Evolutionary conservation across 495 filamentous ascomycete species (phyloP), one percentile per base, ranked within the genome.

Genomic region (Aspergillus nanangensis): DNA sequence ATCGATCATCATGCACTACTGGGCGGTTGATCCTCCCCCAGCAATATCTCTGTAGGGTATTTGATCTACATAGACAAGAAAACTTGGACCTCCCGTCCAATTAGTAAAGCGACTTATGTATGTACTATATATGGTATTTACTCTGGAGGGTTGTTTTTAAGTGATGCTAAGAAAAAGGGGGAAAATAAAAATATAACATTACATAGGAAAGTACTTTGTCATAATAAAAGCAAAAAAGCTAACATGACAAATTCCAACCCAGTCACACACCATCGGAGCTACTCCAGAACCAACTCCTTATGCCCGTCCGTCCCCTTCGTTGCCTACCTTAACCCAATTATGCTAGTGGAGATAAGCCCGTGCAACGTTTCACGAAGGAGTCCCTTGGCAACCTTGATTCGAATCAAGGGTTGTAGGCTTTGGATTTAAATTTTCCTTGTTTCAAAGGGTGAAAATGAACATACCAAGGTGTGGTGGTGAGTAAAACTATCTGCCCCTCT

Each of bases 271-370:
- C n/a, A n/a, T n/a, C n/a, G n/a, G n/a, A n/a, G n/a, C n/a, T n/a
- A n/a, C n/a, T n/a, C n/a, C n/a, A n/a, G n/a, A n/a, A n/a, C n/a
- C n/a, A n/a, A n/a, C n/a, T n/a, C n/a, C n/a, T n/a, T n/a, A 36
- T n/a, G 34, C 17, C 17, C 14, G 44, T 17, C 35, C 45, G 5
- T 7, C 25, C 10, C 15, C 25, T 36, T 25, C 33, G 13, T 33
- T 9, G 31, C 42, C 37, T 45, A 60, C 45, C 45, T 51, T 48
- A 52, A 50, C 58, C 47, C 56, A 57, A 68, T 65, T 63, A 61
- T 68, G 61, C 57, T 63, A 60, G 62, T 70, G 66, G 66, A 66
- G 66, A 70, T 70, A 68, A 70, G 62, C 62, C 67, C 63, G 63
- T 66, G 64, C 55, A 61, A 68, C 64, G 62, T 70, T 68, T 62